These are phyloP conservation scores for Globisporangium solare DNA, from an alignment of 352 stramenopile species.

Conservation along the genomic window DNA sequence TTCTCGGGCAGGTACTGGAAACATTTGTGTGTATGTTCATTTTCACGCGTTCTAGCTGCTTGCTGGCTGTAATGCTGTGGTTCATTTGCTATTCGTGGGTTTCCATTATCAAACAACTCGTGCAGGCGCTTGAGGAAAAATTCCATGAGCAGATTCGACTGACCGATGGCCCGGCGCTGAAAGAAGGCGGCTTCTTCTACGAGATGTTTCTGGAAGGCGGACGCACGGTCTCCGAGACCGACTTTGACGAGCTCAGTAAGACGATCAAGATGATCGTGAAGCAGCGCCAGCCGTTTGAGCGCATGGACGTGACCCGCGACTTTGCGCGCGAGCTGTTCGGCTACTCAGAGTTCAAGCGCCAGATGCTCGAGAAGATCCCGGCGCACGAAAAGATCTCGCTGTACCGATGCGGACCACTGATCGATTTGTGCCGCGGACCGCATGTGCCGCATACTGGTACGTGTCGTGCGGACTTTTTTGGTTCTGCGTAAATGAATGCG, in stretches of 20 bases:
- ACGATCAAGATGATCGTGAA: constrained; percentile 96
- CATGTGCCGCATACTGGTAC: constrained; percentile 93
- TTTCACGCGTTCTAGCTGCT: too few relatives aligned
- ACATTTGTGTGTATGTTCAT: too few relatives aligned
- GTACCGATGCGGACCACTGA: constrained; percentile 97
- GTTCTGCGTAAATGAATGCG: constrained; percentile 11
- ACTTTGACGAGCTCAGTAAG: constrained; percentile 79
- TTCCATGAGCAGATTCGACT: constrained; percentile 97
- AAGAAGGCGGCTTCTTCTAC: constrained; percentile 99
- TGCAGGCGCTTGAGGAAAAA: constrained; percentile 93
- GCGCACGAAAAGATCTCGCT: constrained; percentile 91
- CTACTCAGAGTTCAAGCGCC: constrained; percentile 96
- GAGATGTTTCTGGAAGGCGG: constrained; percentile 80
- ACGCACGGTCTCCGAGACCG: constrained; percentile 62
- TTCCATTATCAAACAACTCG: neutral
- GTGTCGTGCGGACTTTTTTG: constrained; percentile 40
- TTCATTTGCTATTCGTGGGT: neutral
- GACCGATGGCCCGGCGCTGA: constrained; percentile 90
- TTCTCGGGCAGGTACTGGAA: constrained; percentile 87
- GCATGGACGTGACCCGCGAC: constrained; percentile 88
- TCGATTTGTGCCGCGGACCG: constrained; percentile 96
- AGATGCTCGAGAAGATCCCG: constrained; percentile 97
- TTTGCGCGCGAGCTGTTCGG: constrained; percentile 89
- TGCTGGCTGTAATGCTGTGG: too few relatives aligned
- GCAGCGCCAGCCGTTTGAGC: constrained; percentile 89